phyloP scores from a whole-genome alignment of 148 eudicot genomes.

The Talinum fruticosum region DNA sequence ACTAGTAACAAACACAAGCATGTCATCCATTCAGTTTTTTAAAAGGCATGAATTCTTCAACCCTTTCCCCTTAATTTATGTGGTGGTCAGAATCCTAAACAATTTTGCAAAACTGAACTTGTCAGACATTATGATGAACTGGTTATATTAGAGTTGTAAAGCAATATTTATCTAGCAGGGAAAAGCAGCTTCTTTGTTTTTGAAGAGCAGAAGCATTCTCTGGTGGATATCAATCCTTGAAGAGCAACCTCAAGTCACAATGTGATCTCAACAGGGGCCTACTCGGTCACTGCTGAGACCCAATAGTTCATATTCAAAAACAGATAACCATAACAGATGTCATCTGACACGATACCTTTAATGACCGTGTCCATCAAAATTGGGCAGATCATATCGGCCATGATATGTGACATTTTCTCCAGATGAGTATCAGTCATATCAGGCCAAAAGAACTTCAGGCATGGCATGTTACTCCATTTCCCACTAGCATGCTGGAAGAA shows the following conservation, averaged over 20 bases:
- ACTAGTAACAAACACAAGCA: background rate
- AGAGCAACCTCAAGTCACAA: background rate
- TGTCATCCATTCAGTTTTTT: background rate
- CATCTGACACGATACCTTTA: conserved; percentile 52
- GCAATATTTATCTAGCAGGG: no score
- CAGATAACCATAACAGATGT: background rate
- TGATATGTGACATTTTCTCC: conserved; percentile 58
- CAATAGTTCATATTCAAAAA: background rate
- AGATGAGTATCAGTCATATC: conserved; percentile 43
- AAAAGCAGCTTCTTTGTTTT: no score
- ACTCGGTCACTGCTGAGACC: no score
- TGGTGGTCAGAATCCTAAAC: background rate
- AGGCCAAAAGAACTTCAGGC: conserved; percentile 85
- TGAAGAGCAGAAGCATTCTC: no score
- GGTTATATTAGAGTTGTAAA: no score
- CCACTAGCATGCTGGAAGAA: conserved; percentile 47
- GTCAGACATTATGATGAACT: no score
- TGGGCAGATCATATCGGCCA: conserved; percentile 73
- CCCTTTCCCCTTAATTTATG: background rate
- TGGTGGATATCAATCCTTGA: background rate
- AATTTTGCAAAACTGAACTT: no score
- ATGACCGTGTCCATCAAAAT: conserved; percentile 68
- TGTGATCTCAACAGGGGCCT: background rate
- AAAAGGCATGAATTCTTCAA: background rate
- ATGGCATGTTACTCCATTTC: conserved; percentile 53